phyloP scores from a whole-genome alignment of 2,329 filamentous ascomycete genomes.

The Seiridium unicorne region DNA sequence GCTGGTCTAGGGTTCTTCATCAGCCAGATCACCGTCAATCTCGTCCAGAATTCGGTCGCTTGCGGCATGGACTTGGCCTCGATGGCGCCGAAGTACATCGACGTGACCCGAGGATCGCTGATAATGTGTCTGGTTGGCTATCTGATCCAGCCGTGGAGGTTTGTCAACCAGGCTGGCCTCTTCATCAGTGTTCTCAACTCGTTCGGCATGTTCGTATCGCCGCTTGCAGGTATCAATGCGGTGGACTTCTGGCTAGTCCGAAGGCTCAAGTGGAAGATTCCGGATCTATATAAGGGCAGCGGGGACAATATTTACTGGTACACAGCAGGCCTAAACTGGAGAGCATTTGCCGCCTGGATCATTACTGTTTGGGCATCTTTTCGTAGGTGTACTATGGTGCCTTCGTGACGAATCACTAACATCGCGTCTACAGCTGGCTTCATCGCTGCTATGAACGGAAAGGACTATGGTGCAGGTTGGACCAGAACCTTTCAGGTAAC shows the following conservation, averaged over 20 bases:
- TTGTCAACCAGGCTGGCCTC: slow-evolving; percentile 9
- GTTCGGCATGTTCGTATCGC: slow-evolving; percentile 10
- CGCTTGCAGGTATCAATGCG: slow-evolving; percentile 13
- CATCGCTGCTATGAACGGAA: slow-evolving; percentile 5
- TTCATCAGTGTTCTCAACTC: slow-evolving; percentile 9
- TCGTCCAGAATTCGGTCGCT: slow-evolving; percentile 9
- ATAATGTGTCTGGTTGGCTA: slow-evolving; percentile 14
- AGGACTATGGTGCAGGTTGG: slow-evolving; percentile 5
- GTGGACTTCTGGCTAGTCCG: slow-evolving; percentile 17
- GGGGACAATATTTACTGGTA: slow-evolving; percentile 15
- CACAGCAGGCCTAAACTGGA: slow-evolving; percentile 9
- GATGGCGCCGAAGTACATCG: slow-evolving; percentile 15
- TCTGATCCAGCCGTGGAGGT: slow-evolving; percentile 10
- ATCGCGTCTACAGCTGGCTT: slow-evolving; percentile 4
- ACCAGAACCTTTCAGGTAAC: slow-evolving; percentile 8
- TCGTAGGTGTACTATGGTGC: background rate
- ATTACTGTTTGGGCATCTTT: slow-evolving; percentile 8
- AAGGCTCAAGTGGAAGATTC: slow-evolving; percentile 14
- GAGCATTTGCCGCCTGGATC: slow-evolving; percentile 8
- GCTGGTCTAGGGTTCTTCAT: slow-evolving; percentile 12
- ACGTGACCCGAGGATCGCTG: slow-evolving; percentile 12
- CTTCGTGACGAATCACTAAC: background rate
- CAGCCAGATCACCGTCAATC: slow-evolving; percentile 13
- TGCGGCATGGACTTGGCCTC: slow-evolving; percentile 13
- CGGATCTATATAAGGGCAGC: slow-evolving; percentile 14